phyloP scores from a whole-genome alignment of 2,329 filamentous ascomycete genomes.

The Keithomyces neogunnii region DNA sequence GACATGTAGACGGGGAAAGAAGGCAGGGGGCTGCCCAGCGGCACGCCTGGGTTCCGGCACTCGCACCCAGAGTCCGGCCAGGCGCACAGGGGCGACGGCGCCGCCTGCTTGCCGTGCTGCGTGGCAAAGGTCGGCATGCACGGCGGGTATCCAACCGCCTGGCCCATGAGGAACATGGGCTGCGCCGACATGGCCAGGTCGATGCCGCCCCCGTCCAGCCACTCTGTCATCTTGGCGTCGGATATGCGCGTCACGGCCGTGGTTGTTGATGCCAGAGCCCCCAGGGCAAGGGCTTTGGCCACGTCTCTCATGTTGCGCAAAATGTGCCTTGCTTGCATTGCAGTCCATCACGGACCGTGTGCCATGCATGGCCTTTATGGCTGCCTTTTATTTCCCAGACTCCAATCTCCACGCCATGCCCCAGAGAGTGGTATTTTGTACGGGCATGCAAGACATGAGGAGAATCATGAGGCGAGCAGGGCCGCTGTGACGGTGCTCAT shows the following conservation, averaged over 20 bases:
- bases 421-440: neutral
- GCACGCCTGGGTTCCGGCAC: constrained; percentile 29
- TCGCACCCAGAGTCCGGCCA: constrained; percentile 31
- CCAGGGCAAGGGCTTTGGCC: neutral
- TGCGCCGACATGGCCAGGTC: constrained; percentile 19
- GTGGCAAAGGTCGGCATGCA: constrained; percentile 45
- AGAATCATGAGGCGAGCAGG: neutral
- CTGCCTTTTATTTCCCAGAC: neutral
- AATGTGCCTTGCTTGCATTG: too few species aligned
- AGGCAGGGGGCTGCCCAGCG: constrained; percentile 23
- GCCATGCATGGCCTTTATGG: too few species aligned
- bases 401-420: too few species aligned
- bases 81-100: constrained; percentile 25
- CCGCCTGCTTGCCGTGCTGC: constrained; percentile 32
- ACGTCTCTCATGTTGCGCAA: neutral
- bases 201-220: constrained; percentile 17
- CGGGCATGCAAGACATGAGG: neutral
- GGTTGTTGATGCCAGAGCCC: constrained; percentile 7
- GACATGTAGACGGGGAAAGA: constrained; percentile 33
- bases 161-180: constrained; percentile 26
- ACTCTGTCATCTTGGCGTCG: constrained; percentile 18
- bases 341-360: too few species aligned
- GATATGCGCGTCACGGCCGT: constrained; percentile 17
- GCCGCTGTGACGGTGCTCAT: neutral
- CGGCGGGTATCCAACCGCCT: constrained; percentile 21